Evolutionary conservation across 441 rosid genomes (phyloP).

Genomic region (Kokia cookei): DNA sequence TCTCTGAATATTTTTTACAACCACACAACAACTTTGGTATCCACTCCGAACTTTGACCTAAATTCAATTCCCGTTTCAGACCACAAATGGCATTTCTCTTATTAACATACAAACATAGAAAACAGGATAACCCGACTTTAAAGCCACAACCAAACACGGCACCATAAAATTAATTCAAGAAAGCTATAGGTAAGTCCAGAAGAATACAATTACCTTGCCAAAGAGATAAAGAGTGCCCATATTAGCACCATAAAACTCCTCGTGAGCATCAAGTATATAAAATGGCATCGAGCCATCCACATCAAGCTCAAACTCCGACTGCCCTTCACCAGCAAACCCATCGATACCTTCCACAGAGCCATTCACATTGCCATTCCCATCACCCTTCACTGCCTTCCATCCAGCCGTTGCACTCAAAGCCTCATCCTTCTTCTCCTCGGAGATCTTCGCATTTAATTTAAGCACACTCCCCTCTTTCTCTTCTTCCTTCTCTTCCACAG

Average conservation of each 20-base stretch:
- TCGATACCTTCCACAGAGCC: slow-evolving; percentile 19
- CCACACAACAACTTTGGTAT: slow-evolving; percentile 81
- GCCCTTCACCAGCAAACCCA: slow-evolving; percentile 29
- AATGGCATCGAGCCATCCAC: slow-evolving; percentile 66
- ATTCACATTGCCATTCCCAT: slow-evolving; percentile 26
- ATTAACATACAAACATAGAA: background rate
- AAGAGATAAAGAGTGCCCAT: slow-evolving; percentile 78
- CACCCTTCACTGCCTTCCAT: slow-evolving; percentile 65
- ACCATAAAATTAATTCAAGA: background rate
- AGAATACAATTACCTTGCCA: slow-evolving; percentile 63
- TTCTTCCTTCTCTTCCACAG: slow-evolving; percentile 15
- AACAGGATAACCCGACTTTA: background rate
- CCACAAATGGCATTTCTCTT: background rate
- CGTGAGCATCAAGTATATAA: slow-evolving; percentile 77
- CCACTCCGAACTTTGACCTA: slow-evolving; percentile 79
- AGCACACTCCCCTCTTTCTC: slow-evolving; percentile 21
- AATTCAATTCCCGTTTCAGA: slow-evolving; percentile 11
- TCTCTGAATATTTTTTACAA: slow-evolving; percentile 81
- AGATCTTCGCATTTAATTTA: slow-evolving; percentile 68
- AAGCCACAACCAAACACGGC: background rate
- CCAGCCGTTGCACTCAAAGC: slow-evolving; percentile 75
- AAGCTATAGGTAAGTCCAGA: background rate
- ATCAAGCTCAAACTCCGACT: slow-evolving; percentile 66
- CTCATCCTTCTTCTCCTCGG: slow-evolving; percentile 50
- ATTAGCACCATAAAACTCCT: slow-evolving; percentile 78